Evolutionary conservation across 2,329 filamentous ascomycete genomes (phyloP).

Genomic region (Ceratocystis papillata): DNA sequence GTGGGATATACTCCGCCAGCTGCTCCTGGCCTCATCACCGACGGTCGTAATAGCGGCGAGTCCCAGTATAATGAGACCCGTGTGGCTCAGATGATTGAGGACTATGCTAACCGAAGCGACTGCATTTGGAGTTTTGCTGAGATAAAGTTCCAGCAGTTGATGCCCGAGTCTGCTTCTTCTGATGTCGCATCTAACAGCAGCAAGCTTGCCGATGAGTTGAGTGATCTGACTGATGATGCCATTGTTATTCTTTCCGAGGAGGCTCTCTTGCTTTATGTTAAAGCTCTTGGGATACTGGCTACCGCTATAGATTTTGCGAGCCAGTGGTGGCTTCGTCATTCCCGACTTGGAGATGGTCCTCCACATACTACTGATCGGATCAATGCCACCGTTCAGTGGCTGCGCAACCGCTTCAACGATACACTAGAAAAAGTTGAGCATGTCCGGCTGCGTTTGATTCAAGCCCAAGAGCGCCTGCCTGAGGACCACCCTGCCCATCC

Average conservation of each 20-base stretch:
- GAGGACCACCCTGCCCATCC: constrained; percentile 79
- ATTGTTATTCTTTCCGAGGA: constrained; percentile 83
- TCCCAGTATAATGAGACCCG: constrained; percentile 65
- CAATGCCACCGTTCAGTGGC: constrained; percentile 92
- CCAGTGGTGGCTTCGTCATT: constrained; percentile 78
- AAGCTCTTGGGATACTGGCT: constrained; percentile 77
- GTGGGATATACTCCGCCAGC: constrained; percentile 49
- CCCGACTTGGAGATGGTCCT: constrained; percentile 46
- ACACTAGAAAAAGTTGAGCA: constrained; percentile 93
- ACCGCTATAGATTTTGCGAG: constrained; percentile 94
- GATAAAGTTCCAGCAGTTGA: constrained; percentile 96
- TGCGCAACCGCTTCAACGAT: constrained; percentile 88
- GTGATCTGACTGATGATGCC: constrained; percentile 74
- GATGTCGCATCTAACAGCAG: background rate
- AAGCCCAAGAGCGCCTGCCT: constrained; percentile 75
- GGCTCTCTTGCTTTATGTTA: constrained; percentile 89
- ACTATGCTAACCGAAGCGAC: constrained; percentile 83
- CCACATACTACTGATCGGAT: constrained; percentile 57
- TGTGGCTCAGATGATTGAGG: constrained; percentile 73
- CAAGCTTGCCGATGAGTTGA: constrained; percentile 29
- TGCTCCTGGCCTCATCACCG: constrained; percentile 53
- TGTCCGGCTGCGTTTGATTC: constrained; percentile 75
- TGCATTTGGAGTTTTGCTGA: constrained; percentile 97
- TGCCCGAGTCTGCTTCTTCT: constrained; percentile 57
- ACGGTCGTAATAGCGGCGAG: constrained; percentile 48